A percentile compares a stretch with the other conserved stretches of the same genome.
Evolutionary conservation across 306 rosid species (phyloP).

Genomic region (Begonia peltatifolia): DNA sequence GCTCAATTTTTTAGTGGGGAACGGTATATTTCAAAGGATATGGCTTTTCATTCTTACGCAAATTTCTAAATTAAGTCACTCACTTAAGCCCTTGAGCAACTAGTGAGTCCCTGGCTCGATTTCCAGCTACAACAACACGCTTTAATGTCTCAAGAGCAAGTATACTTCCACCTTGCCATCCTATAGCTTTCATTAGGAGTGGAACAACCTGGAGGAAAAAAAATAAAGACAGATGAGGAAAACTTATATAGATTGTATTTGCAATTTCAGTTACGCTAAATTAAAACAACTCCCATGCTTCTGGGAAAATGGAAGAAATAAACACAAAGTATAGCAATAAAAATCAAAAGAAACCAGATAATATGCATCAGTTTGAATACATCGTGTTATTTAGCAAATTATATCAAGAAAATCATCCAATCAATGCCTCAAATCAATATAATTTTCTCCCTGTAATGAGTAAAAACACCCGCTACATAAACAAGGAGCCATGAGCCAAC

Average conservation of each 20-base stretch:
- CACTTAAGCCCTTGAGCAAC: slow-evolving; percentile 99
- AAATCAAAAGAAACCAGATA: too few species aligned
- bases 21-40: not conserved
- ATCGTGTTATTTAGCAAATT: too few species aligned
- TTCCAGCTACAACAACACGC: slow-evolving; percentile 99
- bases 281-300: too few species aligned
- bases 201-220: slow-evolving; percentile 75
- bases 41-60: slow-evolving; percentile 3
- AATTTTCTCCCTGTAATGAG: too few species aligned
- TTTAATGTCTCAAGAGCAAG: slow-evolving; percentile 94
- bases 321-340: too few species aligned
- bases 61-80: slow-evolving; percentile 20
- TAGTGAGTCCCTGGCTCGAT: slow-evolving; percentile 98
- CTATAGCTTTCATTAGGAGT: slow-evolving; percentile 92
- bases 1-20: too few species aligned
- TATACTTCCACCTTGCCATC: slow-evolving; percentile 99
- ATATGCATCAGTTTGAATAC: too few species aligned
- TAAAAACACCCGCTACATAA: too few species aligned
- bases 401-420: not conserved
- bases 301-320: too few species aligned
- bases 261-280: too few species aligned
- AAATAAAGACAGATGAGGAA: not conserved
- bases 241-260: slow-evolving; percentile 2
- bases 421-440: not conserved
- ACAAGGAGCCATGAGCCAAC: not conserved